Base-by-base conservation (phyloP, 306 rosid species). In the Begonia loranthoides region DNA sequence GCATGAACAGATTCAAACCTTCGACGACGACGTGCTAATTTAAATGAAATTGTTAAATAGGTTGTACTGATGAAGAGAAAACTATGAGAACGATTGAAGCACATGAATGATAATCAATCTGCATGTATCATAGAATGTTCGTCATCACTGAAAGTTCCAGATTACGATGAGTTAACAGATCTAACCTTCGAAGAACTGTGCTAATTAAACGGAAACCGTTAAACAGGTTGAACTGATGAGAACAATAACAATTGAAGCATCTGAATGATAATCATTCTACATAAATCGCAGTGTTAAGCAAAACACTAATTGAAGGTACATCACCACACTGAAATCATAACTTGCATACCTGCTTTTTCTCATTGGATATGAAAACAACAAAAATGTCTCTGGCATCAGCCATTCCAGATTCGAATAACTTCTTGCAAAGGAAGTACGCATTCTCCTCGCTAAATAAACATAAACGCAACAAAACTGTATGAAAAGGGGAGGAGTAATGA, bases 361-460 rank as follows among this genome's bases (percentile, higher is more conserved):
- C 82, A 61, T 88, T 82, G 50, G 95, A 79, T 65, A 88, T 73
- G 71, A 81, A 88, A 65, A 62, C 81, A 24, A 79, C 84, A 61
- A 77, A 84, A 69, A 81, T 77, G 77, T 88, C 77, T 2, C 58
- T 69, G 0, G 77, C 68, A 54, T 75, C 79, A 15, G 87, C 79
- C 49, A 75, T 50, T 64, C 87, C 86, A 61, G 62, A 67, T 52
- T 40, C 19, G 57, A 75, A 61, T 61, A 88, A 55, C 57, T 84
- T 78, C 77, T 88, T 81, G 82, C 93, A 79, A 46, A 84, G 84
- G 49, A 76, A 69, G 57, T 71, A 77, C 12, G 71, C 95, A 55
- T 88, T 88, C 84, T 84, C 97, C 83, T 88, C 97, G 48, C 95
- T 84, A 44, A 66, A 71, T 54, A 59, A 21, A 56, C 50, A 62